Evolutionary conservation across 2,329 filamentous ascomycete species (phyloP).

Genomic region (Phialemonium atrogriseum): DNA sequence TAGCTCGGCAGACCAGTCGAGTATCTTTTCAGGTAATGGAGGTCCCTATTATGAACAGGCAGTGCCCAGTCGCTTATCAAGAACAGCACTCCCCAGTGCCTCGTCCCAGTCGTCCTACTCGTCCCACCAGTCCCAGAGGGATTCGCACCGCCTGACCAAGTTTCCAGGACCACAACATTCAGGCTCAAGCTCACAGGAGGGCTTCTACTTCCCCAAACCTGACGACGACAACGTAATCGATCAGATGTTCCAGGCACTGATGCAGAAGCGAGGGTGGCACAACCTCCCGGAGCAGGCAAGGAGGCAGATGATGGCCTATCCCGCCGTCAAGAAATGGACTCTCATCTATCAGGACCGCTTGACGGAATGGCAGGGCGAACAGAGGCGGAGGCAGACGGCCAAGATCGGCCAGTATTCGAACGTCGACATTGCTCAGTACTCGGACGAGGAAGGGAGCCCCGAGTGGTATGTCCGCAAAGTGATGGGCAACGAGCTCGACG

Average conservation of each 20-base stretch:
- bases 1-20: conserved; percentile 46
- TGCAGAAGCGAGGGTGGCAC: conserved; percentile 98
- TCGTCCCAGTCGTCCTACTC: conserved; percentile 49
- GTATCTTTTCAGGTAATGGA: conserved; percentile 48
- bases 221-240: conserved; percentile 78
- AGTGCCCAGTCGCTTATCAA: conserved; percentile 36
- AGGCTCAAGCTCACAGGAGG: conserved; percentile 33
- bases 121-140: conserved; percentile 39
- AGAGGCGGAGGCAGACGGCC: conserved; percentile 73
- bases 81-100: conserved; percentile 43
- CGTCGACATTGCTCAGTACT: conserved; percentile 63
- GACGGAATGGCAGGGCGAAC: conserved; percentile 88
- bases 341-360: conserved; percentile 91
- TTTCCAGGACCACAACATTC: conserved; percentile 29
- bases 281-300: conserved; percentile 91
- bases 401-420: conserved; percentile 63
- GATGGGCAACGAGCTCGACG: conserved; percentile 89
- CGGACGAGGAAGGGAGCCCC: conserved; percentile 90
- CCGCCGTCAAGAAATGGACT: conserved; percentile 94
- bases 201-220: conserved; percentile 60
- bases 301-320: conserved; percentile 93
- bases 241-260: conserved; percentile 83
- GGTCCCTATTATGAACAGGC: conserved; percentile 30
- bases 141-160: conserved; percentile 50
- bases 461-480: conserved; percentile 98